A percentile compares a stretch with the other conserved stretches of the same genome.
phyloP scores from a whole-genome alignment of 805 yeast species.

The Metschnikowia santaceciliae region DNA sequence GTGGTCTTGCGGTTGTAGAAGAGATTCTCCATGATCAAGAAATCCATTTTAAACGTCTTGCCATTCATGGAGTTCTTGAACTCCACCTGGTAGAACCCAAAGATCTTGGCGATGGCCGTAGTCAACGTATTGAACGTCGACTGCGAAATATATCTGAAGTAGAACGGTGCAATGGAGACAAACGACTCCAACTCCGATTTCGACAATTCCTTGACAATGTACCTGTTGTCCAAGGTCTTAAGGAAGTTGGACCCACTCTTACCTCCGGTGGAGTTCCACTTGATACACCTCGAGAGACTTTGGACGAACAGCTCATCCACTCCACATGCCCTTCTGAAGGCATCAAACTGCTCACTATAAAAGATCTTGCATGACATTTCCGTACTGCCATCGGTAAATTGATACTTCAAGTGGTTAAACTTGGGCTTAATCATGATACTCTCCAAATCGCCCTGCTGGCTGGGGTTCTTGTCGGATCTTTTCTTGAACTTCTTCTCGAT shows the following conservation, averaged over 20 bases:
- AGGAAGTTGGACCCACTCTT: conserved; percentile 93
- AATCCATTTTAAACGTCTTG: conserved; percentile 78
- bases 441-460: conserved; percentile 45
- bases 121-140: conserved; percentile 93
- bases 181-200: conserved; percentile 89
- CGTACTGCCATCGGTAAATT: conserved; percentile 81
- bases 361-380: conserved; percentile 88
- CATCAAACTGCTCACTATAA: conserved; percentile 95
- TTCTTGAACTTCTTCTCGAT: conserved; percentile 40
- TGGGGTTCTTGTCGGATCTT: conserved; percentile 22
- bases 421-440: conserved; percentile 71
- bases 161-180: conserved; percentile 92
- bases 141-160: conserved; percentile 93
- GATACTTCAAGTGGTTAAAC: conserved; percentile 88
- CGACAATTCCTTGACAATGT: conserved; percentile 84
- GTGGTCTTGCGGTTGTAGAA: conserved; percentile 80
- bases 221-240: conserved; percentile 86
- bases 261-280: conserved; percentile 96
- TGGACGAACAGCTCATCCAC: conserved; percentile 73
- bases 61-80: conserved; percentile 76
- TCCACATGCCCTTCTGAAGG: conserved; percentile 81
- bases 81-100: conserved; percentile 93
- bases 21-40: conserved; percentile 91
- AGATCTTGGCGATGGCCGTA: conserved; percentile 88
- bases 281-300: conserved; percentile 86